Base-by-base conservation (phyloP, 129 eudicot species). In the Chrysanthemum seticuspe region DNA sequence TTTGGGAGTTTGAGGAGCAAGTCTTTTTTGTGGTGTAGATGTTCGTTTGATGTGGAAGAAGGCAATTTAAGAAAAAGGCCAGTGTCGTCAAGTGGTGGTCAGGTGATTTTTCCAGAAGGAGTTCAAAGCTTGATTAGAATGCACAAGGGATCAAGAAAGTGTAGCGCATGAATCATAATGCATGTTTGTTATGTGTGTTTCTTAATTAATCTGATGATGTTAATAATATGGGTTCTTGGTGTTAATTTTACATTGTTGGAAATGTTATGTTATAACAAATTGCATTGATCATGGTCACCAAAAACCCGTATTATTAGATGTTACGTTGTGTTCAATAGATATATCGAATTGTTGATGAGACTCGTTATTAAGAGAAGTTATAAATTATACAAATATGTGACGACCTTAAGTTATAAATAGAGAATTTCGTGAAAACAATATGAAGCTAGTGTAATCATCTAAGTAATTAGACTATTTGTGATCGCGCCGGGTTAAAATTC, bases 21-120 rank as follows among this genome's bases (percentile, higher is more conserved):
- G 64, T 72, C 82, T 3, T 67, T 74, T 65, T 81, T 83, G 53
- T 86, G 82, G 72, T 83, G 96, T 53, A 85, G 67, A 73, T 69
- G 84, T 8, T 72, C 84, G 12, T 77, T 84, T 72, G 85, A 83
- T 53, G 91, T 79, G 23, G 81, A 69, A 58, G 81, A 79, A 8
- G 79, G 86, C 9, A 79, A 83, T 66, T 16, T 75, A 52, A 69
- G 79, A 63, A 78, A 60, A 58, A 70, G 78, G 52, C 52, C 83
- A 0, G 6, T 78, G 68, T 6, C 76, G 31, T 29, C 60, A 12
- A 40, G 58, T 19, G 72, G 66, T 25, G 76, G 78, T 47, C 67
- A 72, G 60, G 71, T 83, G 67, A 74, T 72, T 63, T 78, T 73
- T 53, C 72, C 71, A 48, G 79, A 65, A 66, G 72, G 80, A 49